Conservation (phyloP, 208 protist genomes). For the Endotrypanum monterogeii region DNA sequence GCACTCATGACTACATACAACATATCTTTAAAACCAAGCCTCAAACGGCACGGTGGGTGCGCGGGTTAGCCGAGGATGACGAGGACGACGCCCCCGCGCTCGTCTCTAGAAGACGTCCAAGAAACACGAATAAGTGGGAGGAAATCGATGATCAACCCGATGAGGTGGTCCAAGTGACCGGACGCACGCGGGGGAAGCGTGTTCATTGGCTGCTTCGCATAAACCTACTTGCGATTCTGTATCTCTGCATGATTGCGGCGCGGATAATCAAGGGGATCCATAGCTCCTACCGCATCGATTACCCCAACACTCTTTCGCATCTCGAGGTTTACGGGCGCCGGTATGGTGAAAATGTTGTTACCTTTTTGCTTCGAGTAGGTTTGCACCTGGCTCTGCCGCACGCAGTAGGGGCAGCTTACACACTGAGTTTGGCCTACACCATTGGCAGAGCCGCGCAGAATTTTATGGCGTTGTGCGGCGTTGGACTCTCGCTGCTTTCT, state of each 20-base stretch:
- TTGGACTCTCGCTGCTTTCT: slow-evolving; percentile 69
- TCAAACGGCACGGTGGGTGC: slow-evolving; percentile 60
- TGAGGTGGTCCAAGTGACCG: neutral
- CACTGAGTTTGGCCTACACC: slow-evolving; percentile 42
- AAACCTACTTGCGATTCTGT: slow-evolving; percentile 20
- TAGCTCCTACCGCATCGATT: slow-evolving; percentile 42
- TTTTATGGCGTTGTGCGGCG: slow-evolving; percentile 74
- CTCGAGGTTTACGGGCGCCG: slow-evolving; percentile 34
- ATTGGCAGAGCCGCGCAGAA: slow-evolving; percentile 54
- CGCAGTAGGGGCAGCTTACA: slow-evolving; percentile 30
- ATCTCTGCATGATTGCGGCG: slow-evolving; percentile 15
- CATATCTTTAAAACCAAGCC: slow-evolving; percentile 47
- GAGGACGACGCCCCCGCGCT: slow-evolving; percentile 19
- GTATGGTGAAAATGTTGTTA: slow-evolving; percentile 40
- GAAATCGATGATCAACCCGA: slow-evolving; percentile 24
- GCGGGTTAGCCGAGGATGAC: slow-evolving; percentile 62
- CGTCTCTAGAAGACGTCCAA: slow-evolving; percentile 20
- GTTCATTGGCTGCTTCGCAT: slow-evolving; percentile 41
- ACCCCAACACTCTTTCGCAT: slow-evolving; percentile 46
- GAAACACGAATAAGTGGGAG: slow-evolving; percentile 20
- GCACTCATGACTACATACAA: slow-evolving; percentile 56
- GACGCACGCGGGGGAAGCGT: neutral
- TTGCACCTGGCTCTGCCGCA: slow-evolving; percentile 38
- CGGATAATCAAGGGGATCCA: slow-evolving; percentile 22
- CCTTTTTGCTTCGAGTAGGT: slow-evolving; percentile 38